phyloP scores from a whole-genome alignment of 768 basidiomycete species.

The Boletus rubroflammeus region DNA sequence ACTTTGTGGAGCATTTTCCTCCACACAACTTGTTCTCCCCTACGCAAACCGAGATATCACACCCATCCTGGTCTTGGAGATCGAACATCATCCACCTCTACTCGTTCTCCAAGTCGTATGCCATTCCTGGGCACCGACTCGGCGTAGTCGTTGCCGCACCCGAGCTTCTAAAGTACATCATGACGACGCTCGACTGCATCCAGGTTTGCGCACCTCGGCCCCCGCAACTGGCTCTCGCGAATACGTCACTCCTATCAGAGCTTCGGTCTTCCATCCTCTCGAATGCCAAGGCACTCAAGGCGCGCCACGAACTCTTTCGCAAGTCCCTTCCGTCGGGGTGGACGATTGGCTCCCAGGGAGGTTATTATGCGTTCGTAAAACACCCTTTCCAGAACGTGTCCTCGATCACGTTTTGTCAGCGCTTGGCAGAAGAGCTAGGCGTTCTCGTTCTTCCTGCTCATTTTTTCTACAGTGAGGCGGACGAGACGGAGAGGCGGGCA shows the following conservation, averaged over 20 bases:
- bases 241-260: constrained; percentile 45
- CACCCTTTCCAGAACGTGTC: constrained; percentile 52
- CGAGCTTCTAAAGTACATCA: constrained; percentile 43
- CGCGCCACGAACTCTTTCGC: constrained; percentile 57
- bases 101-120: constrained; percentile 80
- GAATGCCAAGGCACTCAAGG: constrained; percentile 46
- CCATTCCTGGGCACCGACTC: constrained; percentile 78
- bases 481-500: constrained; percentile 13
- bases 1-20: constrained; percentile 55
- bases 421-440: constrained; percentile 59
- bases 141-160: constrained; percentile 68
- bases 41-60: neutral
- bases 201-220: constrained; percentile 79
- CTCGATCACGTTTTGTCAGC: constrained; percentile 52
- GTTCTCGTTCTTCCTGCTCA: constrained; percentile 62
- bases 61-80: constrained; percentile 48
- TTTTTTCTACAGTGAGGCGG: constrained; percentile 46
- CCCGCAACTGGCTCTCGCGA: constrained; percentile 62
- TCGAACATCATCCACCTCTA: constrained; percentile 62
- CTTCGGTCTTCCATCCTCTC: constrained; percentile 51
- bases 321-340: constrained; percentile 48
- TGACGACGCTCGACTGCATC: constrained; percentile 69
- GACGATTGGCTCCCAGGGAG: constrained; percentile 63
- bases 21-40: constrained; percentile 56
- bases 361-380: constrained; percentile 74